phyloP scores from a whole-genome alignment of 2,329 filamentous ascomycete genomes.

The Tothia fuscella region DNA sequence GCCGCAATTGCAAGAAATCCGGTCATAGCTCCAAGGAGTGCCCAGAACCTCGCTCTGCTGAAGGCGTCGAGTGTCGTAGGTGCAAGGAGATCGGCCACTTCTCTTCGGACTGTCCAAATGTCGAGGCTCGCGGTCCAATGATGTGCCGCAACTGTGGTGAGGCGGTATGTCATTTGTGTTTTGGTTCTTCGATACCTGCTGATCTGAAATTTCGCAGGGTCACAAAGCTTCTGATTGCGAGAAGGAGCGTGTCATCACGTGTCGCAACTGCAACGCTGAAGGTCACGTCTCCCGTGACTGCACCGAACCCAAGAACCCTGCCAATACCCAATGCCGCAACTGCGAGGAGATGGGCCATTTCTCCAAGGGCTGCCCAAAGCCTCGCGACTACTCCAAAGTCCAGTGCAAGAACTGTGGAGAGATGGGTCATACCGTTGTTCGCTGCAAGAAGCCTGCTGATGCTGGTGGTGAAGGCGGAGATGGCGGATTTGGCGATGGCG shows the following conservation, averaged over 20 bases:
- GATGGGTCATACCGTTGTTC: conserved; percentile 21
- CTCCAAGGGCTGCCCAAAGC: conserved; percentile 40
- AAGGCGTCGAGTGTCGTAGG: conserved; percentile 52
- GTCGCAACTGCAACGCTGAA: conserved; percentile 23
- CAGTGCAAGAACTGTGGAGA: conserved; percentile 37
- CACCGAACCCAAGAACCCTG: conserved; percentile 26
- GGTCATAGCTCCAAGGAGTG: conserved; percentile 27
- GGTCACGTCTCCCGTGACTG: conserved; percentile 11
- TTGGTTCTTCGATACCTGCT: conserved; percentile 7
- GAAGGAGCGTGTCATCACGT: conserved; percentile 22
- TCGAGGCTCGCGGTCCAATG: conserved; percentile 16
- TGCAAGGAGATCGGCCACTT: conserved; percentile 20
- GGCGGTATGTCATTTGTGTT: background rate
- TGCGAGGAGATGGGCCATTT: conserved; percentile 40
- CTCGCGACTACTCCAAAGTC: conserved; percentile 37
- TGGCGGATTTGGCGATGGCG: conserved; percentile 6
- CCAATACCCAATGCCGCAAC: conserved; percentile 56
- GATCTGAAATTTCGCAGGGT: conserved; percentile 13
- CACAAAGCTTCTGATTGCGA: conserved; percentile 22
- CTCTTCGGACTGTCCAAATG: background rate
- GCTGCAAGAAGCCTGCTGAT: conserved; percentile 22
- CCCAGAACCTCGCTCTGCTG: conserved; percentile 34
- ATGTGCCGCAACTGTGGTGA: conserved; percentile 23
- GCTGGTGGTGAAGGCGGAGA: conserved; percentile 11
- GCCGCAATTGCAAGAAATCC: conserved; percentile 53